Percentiles rank a stretch among this genome's conserved stretches.
These are phyloP conservation scores for Cutaneotrichosporon cyanovorans DNA, from an alignment of 1,284 basidiomycete species.

Conservation along the genomic window DNA sequence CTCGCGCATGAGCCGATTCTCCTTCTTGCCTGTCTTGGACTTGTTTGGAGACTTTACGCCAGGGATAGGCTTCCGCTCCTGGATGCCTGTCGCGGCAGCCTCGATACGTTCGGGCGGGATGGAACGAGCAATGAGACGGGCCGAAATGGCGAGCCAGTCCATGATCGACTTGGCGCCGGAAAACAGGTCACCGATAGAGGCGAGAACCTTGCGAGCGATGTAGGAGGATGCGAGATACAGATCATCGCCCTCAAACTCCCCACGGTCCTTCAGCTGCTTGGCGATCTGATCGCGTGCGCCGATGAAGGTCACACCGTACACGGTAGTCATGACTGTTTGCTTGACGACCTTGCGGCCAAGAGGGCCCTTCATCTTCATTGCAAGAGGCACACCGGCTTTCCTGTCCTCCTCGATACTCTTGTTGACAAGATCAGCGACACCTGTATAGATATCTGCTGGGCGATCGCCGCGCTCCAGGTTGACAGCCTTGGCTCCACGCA, in stretches of 20 bases:
- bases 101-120: conserved; percentile 67
- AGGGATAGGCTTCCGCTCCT: not conserved
- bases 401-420: conserved; percentile 50
- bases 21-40: conserved; percentile 4
- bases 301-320: conserved; percentile 91
- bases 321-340: conserved; percentile 99
- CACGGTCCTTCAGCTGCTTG: conserved; percentile 71
- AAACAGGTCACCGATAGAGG: conserved; percentile 87
- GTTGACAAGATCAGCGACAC: conserved; percentile 64
- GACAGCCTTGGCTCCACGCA: conserved; percentile 81
- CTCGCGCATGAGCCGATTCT: conserved; percentile 59
- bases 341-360: conserved; percentile 94
- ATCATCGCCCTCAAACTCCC: conserved; percentile 64
- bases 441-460: conserved; percentile 93
- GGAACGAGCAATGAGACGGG: conserved; percentile 78
- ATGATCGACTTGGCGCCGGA: conserved; percentile 85
- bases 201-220: conserved; percentile 71
- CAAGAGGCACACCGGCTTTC: conserved; percentile 53
- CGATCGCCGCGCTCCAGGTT: conserved; percentile 79
- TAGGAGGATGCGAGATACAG: conserved; percentile 73
- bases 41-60: not conserved
- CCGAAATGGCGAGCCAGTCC: conserved; percentile 77
- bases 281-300: conserved; percentile 95
- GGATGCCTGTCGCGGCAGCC: not conserved
- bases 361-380: conserved; percentile 65